Evolutionary conservation across 1,284 basidiomycete genomes (phyloP).

Genomic region (Pyrrhoderma noxium): DNA sequence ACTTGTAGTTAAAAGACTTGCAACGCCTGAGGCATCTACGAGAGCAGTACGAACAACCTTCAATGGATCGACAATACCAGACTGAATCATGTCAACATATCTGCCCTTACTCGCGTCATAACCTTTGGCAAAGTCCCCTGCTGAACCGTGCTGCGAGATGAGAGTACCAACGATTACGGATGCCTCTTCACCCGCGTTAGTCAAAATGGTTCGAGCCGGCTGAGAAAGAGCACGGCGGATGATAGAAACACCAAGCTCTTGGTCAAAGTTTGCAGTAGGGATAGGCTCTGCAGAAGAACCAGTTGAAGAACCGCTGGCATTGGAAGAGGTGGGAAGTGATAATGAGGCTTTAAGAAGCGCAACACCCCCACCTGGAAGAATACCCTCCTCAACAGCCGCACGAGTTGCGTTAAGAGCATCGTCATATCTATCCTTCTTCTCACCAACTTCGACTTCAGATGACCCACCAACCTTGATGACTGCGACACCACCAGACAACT

Average conservation of each 20-base stretch:
- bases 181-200: constrained; percentile 94
- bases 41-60: constrained; percentile 91
- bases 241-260: constrained; percentile 92
- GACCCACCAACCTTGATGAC: constrained; percentile 97
- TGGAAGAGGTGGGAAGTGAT: constrained; percentile 57
- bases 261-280: constrained; percentile 90
- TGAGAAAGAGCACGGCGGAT: constrained; percentile 83
- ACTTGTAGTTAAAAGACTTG: constrained; percentile 86
- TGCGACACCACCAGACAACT: constrained; percentile 92
- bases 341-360: constrained; percentile 87
- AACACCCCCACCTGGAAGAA: constrained; percentile 92
- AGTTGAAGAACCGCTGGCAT: constrained; percentile 31
- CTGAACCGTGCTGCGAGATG: constrained; percentile 55
- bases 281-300: constrained; percentile 55
- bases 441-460: constrained; percentile 93
- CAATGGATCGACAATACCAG: constrained; percentile 90
- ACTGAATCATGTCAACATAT: constrained; percentile 91
- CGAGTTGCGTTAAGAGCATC: constrained; percentile 97
- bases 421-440: constrained; percentile 99
- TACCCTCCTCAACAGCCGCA: constrained; percentile 97
- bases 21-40: constrained; percentile 84
- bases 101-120: constrained; percentile 91
- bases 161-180: constrained; percentile 90
- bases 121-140: constrained; percentile 76
- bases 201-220: constrained; percentile 84